Base-by-base conservation (phyloP, 495 filamentous ascomycete species). In the Trichoderma asperelloides region DNA sequence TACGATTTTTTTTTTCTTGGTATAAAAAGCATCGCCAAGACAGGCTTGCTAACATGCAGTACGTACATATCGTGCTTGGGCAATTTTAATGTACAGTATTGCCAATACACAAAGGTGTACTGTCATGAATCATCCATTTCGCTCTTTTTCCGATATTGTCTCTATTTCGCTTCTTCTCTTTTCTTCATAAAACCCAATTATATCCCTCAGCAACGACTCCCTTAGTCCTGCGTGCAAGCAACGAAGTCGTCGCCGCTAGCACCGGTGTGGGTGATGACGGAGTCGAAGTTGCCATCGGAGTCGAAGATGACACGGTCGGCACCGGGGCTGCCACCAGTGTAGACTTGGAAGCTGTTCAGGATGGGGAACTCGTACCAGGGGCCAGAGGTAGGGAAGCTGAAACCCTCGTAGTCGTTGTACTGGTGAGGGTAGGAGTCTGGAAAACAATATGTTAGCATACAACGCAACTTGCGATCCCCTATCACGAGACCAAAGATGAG, bases 351-450 rank as follows among this genome's bases (percentile, higher is more conserved):
- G 67, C 77, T 80, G 64, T 70, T 78, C 71, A 89, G 68, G 66
- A 93, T 87, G 1, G 90, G 90, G 73, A 86, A 92, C 73, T 92
- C 89, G 69, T 89, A 88, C 78, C 86, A 92, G 0, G 88, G 86
- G 1, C 68, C 69, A 12, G 62, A 15, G 51, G 75, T 80, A 41
- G 82, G 78, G 77, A 93, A 92, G 66, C 75, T 77, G 74, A 92
- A 91, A 47, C 85, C 87, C 74, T 93, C 90, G 74, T 86, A 86
- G 82, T 92, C 81, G 73, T 91, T 84, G 80, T 91, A 91, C 63
- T 79, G 76, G 77, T 92, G 89, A 0, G 89, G 89, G 74, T 92
- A 92, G 69, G 75, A 70, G 73, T 82, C 78, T 67, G 66, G 70
- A 21, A 37, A 43, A 12, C 47, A 64, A 55, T 51, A 40, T 66